phyloP scores from a whole-genome alignment of 768 basidiomycete genomes.

The Hysterangium stoloniferum region DNA sequence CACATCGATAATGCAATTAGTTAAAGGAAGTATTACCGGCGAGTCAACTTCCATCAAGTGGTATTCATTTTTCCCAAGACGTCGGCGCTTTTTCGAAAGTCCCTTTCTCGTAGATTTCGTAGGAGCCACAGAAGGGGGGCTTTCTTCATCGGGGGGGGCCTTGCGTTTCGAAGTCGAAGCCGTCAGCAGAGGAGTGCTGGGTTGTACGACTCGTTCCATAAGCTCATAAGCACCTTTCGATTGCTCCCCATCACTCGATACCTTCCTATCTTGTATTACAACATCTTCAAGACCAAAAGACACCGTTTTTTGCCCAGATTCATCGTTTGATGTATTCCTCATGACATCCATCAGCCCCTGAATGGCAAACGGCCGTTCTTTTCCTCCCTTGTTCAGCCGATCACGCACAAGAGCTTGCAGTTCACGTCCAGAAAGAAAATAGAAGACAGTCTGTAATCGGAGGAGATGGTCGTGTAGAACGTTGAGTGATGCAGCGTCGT shows the following conservation, averaged over 20 bases:
- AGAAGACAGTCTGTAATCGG: constrained; percentile 8
- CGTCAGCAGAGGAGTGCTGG: no score
- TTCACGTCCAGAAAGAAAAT: not conserved
- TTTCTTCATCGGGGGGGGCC: not conserved
- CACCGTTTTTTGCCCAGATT: not conserved
- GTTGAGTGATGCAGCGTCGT: not conserved
- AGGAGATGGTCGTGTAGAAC: constrained; percentile 2
- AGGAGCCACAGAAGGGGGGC: no score
- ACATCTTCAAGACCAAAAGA: not conserved
- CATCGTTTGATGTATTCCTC: not conserved
- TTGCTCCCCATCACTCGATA: not conserved
- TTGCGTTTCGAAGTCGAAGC: not conserved
- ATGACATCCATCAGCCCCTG: constrained; percentile 10
- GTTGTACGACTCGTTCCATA: no score
- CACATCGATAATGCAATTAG: no score
- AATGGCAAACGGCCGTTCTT: constrained; percentile 3
- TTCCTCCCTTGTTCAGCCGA: constrained; percentile 1
- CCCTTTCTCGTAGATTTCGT: no score
- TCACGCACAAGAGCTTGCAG: constrained; percentile 3
- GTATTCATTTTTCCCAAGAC: no score
- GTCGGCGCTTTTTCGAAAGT: no score
- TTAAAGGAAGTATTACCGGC: no score
- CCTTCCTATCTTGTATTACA: not conserved
- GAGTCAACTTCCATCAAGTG: no score
- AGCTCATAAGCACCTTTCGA: not conserved